Percentiles rank a stretch among this genome's conserved stretches.
phyloP scores from a whole-genome alignment of 177 flowering plant species.

The Vitis hybrid region DNA sequence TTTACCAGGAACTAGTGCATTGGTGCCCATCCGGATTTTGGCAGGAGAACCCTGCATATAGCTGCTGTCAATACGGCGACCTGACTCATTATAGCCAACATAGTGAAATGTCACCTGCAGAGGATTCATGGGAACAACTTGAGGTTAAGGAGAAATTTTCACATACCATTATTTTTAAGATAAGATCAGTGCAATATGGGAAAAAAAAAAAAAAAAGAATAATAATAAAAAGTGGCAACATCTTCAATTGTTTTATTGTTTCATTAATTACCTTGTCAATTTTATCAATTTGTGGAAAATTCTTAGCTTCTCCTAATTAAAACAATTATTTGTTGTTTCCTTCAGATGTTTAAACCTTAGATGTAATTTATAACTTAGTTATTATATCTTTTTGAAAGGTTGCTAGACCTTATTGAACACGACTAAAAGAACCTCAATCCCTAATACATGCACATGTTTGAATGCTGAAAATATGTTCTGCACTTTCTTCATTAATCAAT shows the following conservation, averaged over 20 bases:
- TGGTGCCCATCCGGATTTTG: constrained; percentile 82
- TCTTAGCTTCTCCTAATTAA: too few species aligned
- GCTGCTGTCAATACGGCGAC: constrained; percentile 95
- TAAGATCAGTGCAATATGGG: too few species aligned
- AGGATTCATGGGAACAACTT: not conserved
- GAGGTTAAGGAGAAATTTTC: not conserved
- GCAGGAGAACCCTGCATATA: constrained; percentile 92
- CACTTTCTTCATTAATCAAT: not conserved
- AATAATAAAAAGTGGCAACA: too few species aligned
- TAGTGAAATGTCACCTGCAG: constrained; percentile 89
- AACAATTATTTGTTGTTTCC: too few species aligned
- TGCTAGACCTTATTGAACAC: not conserved
- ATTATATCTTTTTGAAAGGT: not conserved
- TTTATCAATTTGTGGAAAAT: too few species aligned
- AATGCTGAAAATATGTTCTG: not conserved
- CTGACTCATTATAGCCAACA: constrained; percentile 92
- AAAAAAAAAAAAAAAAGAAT: too few species aligned
- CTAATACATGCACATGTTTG: not conserved
- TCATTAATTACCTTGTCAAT: too few species aligned
- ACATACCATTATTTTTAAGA: not conserved
- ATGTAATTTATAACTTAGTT: too few species aligned
- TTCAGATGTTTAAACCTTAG: not conserved
- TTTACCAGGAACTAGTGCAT: constrained; percentile 89
- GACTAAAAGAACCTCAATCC: not conserved
- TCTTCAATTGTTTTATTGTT: too few species aligned